A percentile compares a stretch with the other conserved stretches of the same genome.
Conservation (phyloP, 768 basidiomycete species). For the Roridomyces roridus region DNA sequence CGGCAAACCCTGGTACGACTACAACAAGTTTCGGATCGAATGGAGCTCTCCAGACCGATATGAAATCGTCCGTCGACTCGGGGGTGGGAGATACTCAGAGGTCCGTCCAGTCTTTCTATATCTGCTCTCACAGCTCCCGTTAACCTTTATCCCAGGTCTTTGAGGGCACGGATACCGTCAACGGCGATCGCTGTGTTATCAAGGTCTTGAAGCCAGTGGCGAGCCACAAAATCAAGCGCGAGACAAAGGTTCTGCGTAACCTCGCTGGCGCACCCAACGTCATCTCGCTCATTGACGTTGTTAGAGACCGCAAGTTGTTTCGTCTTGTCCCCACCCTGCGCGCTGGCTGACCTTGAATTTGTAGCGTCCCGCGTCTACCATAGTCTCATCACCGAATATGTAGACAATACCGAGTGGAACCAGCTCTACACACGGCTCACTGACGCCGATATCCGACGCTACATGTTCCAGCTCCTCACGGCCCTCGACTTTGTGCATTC, state of each 20-base stretch:
- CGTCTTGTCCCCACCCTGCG: neutral
- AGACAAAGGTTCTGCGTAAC: conserved; percentile 66
- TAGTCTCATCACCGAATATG: conserved; percentile 71
- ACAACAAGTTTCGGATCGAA: conserved; percentile 61
- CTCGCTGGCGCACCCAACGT: conserved; percentile 60
- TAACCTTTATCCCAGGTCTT: conserved; percentile 48
- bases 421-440: conserved; percentile 59
- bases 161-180: conserved; percentile 62
- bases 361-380: conserved; percentile 60
- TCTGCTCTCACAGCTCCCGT: neutral
- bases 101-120: conserved; percentile 36
- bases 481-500: conserved; percentile 77
- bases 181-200: conserved; percentile 62
- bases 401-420: conserved; percentile 74
- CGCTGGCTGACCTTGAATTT: neutral
- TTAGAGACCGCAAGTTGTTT: conserved; percentile 53
- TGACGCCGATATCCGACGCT: conserved; percentile 72
- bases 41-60: conserved; percentile 73
- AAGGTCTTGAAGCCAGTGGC: conserved; percentile 79
- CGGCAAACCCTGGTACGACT: conserved; percentile 58
- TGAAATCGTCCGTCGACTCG: conserved; percentile 67
- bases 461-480: conserved; percentile 70
- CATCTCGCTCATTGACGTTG: conserved; percentile 69
- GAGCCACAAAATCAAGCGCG: conserved; percentile 75
- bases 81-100: conserved; percentile 72